A percentile compares a stretch with the other conserved stretches of the same genome.
These are phyloP conservation scores for Solanum medicagineum DNA, from an alignment of 257 asterid species.

Conservation along the genomic window DNA sequence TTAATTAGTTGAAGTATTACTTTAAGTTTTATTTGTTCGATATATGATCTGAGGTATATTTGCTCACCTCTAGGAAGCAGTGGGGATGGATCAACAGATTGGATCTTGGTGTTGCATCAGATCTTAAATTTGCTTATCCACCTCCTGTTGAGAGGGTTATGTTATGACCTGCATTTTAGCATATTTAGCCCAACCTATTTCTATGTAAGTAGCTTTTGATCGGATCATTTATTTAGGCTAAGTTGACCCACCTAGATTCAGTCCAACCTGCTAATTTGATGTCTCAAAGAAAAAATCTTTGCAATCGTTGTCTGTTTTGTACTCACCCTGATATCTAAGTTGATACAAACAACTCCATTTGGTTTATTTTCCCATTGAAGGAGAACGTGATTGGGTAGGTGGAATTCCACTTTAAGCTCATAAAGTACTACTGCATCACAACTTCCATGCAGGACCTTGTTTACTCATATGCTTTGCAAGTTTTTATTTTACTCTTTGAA, in stretches of 20 bases:
- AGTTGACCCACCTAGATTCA: background rate
- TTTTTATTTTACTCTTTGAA: background rate
- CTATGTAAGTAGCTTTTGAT: background rate
- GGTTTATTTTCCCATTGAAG: conserved; percentile 4
- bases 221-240: too few species aligned
- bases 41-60: background rate
- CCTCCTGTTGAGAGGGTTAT: conserved; percentile 33
- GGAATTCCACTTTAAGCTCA: too few species aligned
- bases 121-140: conserved; percentile 62
- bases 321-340: background rate
- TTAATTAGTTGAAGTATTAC: background rate
- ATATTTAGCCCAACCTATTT: background rate
- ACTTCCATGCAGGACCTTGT: background rate
- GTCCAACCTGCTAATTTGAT: background rate
- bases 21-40: background rate
- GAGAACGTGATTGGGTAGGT: background rate
- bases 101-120: conserved; percentile 95
- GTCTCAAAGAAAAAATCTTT: background rate
- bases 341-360: background rate
- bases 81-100: conserved; percentile 96
- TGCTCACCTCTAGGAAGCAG: conserved; percentile 56
- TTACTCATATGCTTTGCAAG: background rate
- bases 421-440: background rate
- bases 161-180: background rate
- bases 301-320: background rate